Conservation (phyloP, 2,329 filamentous ascomycete genomes). For the Metarhizium sp. region DNA sequence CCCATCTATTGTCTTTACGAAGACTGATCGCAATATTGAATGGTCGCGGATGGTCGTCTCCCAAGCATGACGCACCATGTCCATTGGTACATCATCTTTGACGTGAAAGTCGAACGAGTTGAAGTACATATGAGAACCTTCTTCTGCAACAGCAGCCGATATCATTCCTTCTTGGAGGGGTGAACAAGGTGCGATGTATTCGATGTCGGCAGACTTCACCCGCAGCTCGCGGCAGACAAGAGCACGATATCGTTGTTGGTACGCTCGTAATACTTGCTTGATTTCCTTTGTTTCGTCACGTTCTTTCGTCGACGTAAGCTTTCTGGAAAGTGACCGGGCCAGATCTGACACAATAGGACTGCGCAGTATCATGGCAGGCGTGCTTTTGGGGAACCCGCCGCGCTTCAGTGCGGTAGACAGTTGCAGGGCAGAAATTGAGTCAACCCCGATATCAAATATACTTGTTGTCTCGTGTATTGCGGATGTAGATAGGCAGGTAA, state of each 20-base stretch:
- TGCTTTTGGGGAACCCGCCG: conserved; percentile 49
- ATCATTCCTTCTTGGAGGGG: conserved; percentile 82
- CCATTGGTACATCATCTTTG: conserved; percentile 28
- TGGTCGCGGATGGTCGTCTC: conserved; percentile 36
- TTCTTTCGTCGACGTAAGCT: neutral
- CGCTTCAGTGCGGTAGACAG: conserved; percentile 56
- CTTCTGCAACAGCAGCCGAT: conserved; percentile 51
- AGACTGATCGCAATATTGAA: conserved; percentile 63
- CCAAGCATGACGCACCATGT: conserved; percentile 49
- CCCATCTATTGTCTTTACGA: conserved; percentile 64
- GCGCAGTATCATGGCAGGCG: conserved; percentile 58
- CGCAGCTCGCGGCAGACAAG: conserved; percentile 42
- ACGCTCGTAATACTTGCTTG: conserved; percentile 53
- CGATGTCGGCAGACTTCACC: conserved; percentile 44
- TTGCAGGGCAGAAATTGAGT: conserved; percentile 75
- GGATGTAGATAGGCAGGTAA: conserved; percentile 34
- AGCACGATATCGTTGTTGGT: conserved; percentile 50
- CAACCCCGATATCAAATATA: conserved; percentile 78
- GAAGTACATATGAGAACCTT: conserved; percentile 57
- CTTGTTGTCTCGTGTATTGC: conserved; percentile 48
- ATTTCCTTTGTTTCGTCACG: conserved; percentile 31
- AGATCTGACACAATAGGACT: conserved; percentile 44
- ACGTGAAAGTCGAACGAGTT: conserved; percentile 62
- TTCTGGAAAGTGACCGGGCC: conserved; percentile 23
- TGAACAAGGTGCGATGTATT: conserved; percentile 74